Base-by-base conservation (phyloP, 306 rosid genomes). In the Dryas drummondii region DNA sequence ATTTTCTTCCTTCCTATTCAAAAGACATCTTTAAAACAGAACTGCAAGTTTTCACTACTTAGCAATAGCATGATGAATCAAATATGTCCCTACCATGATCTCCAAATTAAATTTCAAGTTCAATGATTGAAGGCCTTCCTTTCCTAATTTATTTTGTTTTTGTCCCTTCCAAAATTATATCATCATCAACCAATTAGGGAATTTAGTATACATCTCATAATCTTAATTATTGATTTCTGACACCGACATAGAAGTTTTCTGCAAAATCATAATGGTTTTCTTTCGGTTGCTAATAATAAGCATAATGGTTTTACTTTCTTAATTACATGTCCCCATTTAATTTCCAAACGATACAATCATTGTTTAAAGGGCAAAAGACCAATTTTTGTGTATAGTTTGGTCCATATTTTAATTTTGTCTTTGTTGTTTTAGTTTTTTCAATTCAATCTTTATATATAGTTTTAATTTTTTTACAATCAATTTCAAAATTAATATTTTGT, bases 21-120 rank as follows among this genome's bases (percentile, higher is more conserved):
- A 44, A 8, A 32, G 5, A 69, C 37, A 14, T 63, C 46, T 37
- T 63, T 7, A 4, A 16, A 40, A 63, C 8, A 22, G 15, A 63
- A 41, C 4, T 44, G 3, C 16, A 52, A 37, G 49, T 69, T 52
- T 52, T 54, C 61, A 52, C 42, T 37, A 37, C 16, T 37, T 13
- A 40, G n/a, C 4, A 2, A 32, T 50, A 15, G 46, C 27, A 16
- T 16, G 49, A 27, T 37, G 22, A 42, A 63, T 70, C 46, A 5
- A 70, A 17, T 52, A 51, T 9, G 16, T 37, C 72, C 74, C 51
- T 45, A 70, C 63, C 27, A 19, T 16, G 73, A 51, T 52, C n/a
- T 41, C 60, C 4, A 6, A 27, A 22, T 10, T 9, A 57, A 11
- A 17, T 57, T 22, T 22, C 41, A 22, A 49, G 12, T 67, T 32